A percentile compares a stretch with the other conserved stretches of the same genome.
Evolutionary conservation across 1,284 basidiomycete species (phyloP).

Genomic region (Cryptococcus sp.): DNA sequence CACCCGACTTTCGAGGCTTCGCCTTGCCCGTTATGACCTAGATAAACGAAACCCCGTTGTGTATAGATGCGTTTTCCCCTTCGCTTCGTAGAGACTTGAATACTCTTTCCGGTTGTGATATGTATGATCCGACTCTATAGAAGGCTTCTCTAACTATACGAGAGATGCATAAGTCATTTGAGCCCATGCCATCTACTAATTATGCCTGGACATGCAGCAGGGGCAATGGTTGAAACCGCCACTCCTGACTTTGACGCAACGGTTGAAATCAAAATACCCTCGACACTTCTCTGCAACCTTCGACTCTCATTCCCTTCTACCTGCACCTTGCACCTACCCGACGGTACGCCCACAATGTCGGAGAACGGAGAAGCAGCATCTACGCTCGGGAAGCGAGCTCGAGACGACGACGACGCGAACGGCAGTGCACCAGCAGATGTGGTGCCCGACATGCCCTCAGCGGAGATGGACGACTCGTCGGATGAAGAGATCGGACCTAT

Average conservation of each 20-base stretch:
- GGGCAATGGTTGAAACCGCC: too few relatives aligned
- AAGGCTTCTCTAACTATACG: too few relatives aligned
- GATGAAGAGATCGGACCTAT: slow-evolving; percentile 45
- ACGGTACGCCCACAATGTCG: neutral
- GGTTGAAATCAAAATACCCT: too few relatives aligned
- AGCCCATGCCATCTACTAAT: too few relatives aligned
- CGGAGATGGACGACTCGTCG: slow-evolving; percentile 36
- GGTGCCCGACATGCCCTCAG: slow-evolving; percentile 29
- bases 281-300: too few relatives aligned
- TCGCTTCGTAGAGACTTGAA: neutral
- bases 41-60: neutral
- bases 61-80: slow-evolving; percentile 2
- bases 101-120: too few relatives aligned
- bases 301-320: neutral
- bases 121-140: too few relatives aligned
- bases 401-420: slow-evolving; percentile 59
- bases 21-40: neutral
- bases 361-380: slow-evolving; percentile 1
- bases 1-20: neutral
- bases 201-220: too few relatives aligned
- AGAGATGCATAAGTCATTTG: too few relatives aligned
- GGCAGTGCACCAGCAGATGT: slow-evolving; percentile 36
- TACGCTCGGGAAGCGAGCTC: slow-evolving; percentile 6
- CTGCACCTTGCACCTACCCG: neutral
- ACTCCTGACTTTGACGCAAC: too few relatives aligned